Conservation (phyloP, 2,329 filamentous ascomycete species). For the Phialocephala subalpina region DNA sequence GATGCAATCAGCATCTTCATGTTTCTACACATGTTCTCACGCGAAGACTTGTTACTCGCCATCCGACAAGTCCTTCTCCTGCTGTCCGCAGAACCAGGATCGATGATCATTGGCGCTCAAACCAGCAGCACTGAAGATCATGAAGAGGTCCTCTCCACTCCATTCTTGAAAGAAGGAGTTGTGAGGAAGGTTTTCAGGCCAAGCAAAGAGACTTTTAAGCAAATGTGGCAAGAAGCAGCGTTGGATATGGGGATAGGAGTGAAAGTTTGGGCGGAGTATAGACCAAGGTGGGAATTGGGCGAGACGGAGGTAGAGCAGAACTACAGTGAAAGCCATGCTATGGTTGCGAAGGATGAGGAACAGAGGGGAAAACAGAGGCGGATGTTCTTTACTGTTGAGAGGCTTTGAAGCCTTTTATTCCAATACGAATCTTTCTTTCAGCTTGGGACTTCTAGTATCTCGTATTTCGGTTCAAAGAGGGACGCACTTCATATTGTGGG, state of each 20-base stretch:
- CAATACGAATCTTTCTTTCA: neutral
- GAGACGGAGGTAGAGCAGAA: neutral
- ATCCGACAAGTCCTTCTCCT: neutral
- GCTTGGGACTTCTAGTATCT: no score
- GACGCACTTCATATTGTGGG: no score
- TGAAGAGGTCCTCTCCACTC: neutral
- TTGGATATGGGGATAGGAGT: neutral
- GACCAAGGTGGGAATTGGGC: neutral
- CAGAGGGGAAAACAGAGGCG: neutral
- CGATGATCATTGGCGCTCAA: neutral
- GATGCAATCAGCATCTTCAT: neutral
- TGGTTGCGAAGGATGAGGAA: neutral
- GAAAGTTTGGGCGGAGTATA: neutral
- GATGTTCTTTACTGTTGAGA: neutral
- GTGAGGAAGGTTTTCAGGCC: neutral
- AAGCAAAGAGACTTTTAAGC: neutral
- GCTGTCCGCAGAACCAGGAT: neutral
- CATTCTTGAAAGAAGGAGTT: neutral
- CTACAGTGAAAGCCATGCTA: neutral
- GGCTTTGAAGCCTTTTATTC: neutral
- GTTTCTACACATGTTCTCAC: neutral
- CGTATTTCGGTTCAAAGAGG: no score
- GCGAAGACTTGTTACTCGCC: neutral
- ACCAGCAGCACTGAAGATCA: neutral
- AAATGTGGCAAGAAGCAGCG: neutral